Base-by-base conservation (phyloP, 2,329 filamentous ascomycete species). In the Tolypocladium tundrense region DNA sequence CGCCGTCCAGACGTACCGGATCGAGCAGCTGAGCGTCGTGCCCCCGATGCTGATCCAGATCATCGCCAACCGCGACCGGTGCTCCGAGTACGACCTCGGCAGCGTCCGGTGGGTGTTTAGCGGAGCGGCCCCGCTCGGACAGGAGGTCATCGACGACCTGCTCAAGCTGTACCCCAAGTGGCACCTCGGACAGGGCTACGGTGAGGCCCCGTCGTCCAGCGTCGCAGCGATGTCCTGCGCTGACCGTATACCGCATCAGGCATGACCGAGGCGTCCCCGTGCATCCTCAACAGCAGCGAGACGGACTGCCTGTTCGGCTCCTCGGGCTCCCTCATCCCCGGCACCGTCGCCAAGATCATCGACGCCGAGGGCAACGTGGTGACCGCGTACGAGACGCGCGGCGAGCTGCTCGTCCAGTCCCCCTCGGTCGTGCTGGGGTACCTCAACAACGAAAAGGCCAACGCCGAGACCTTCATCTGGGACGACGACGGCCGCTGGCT, bases 361-460 rank as follows among this genome's bases (percentile, higher is more conserved):
- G 82, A 83, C 2, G 66, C 76, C 1, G 86, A 91, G 56, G 88
- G 88, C 5, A 76, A 79, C 2, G 88, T 91, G 65, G 79, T 92
- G 50, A 87, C 82, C 0, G 79, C 76, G 9, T 85, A 88, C 63
- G 75, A 93, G 60, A 83, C 85, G 52, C 88, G 87, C 0, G 92
- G 92, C 41, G 92, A 97, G 71, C 80, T 97, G 16, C 79, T 90
- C 21, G 82, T 96, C 27, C 88, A 90, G 68, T 84, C 84, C 0
- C 91, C 91, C 0, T 86, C 86, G 1, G 83, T 95, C 1, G 85
- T 88, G 0, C 73, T 96, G 0, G 92, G 92, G 1, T 97, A 97
- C 65, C 75, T 96, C 56, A 88, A 95, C 73, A 96, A 96, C 67
- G 85, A 88, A 51, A 87, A 88, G 66, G 91, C 92, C 3, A 95